These are phyloP conservation scores for Annulohypoxylon truncatum DNA, from an alignment of 2,329 filamentous ascomycete species.

Conservation along the genomic window DNA sequence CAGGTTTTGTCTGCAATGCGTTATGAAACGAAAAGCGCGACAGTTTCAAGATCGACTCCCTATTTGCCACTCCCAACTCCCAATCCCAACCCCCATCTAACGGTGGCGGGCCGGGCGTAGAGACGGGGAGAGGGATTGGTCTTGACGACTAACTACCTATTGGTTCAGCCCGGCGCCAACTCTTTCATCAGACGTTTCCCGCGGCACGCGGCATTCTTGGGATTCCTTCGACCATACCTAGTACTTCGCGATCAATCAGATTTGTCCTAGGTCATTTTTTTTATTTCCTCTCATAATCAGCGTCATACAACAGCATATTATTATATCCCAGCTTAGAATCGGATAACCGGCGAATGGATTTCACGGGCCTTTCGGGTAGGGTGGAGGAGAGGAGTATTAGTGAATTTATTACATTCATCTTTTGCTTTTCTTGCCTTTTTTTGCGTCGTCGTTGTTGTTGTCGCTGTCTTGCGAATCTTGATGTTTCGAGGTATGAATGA, in stretches of 20 bases:
- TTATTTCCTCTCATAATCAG: neutral
- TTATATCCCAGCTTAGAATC: conserved; percentile 37
- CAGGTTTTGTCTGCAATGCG: conserved; percentile 18
- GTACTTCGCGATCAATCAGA: neutral
- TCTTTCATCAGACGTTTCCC: neutral
- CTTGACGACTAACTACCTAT: conserved; percentile 21
- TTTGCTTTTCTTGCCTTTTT: conserved; percentile 8
- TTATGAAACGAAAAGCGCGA: conserved; percentile 35
- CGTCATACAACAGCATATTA: conserved; percentile 29
- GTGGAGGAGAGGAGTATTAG: conserved; percentile 31
- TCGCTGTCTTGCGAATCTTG: neutral
- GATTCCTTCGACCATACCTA: too few relatives aligned
- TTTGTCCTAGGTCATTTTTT: neutral
- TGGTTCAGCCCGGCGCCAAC: conserved; percentile 5
- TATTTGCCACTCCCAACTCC: neutral
- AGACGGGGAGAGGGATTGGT: neutral
- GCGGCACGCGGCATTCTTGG: neutral
- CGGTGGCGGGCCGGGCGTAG: neutral
- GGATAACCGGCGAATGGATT: conserved; percentile 40
- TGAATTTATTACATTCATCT: conserved; percentile 19
- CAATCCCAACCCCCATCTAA: neutral
- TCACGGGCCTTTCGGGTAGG: conserved; percentile 32
- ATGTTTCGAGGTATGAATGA: conserved; percentile 1
- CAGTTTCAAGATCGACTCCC: conserved; percentile 28
- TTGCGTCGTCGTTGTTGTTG: neutral